Percentiles rank a stretch among this genome's conserved stretches.
Conservation (phyloP, 306 rosid species). For the Malus fusca region DNA sequence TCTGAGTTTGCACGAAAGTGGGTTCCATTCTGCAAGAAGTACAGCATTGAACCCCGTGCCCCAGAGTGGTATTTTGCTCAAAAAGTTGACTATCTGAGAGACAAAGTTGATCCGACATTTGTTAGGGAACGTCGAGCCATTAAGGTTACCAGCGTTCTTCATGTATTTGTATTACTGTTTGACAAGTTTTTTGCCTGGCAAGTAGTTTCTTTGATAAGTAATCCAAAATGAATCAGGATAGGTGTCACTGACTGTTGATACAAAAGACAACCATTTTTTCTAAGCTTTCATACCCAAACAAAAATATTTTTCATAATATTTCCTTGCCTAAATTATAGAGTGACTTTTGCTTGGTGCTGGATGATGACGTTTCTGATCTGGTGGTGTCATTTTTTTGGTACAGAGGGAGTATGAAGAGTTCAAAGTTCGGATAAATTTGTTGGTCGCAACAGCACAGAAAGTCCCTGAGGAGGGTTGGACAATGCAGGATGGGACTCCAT, state of each 20-base stretch:
- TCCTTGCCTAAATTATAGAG: not conserved
- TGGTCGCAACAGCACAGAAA: conserved; percentile 79
- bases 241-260: not conserved
- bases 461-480: conserved; percentile 99
- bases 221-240: not conserved
- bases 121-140: conserved; percentile 81
- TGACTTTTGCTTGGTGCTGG: not conserved
- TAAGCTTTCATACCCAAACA: not conserved
- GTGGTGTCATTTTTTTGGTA: conserved; percentile 18
- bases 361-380: conserved; percentile 6
- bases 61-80: conserved; percentile 90
- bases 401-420: conserved; percentile 94
- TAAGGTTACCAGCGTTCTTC: conserved; percentile 43
- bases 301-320: not conserved
- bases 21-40: conserved; percentile 94
- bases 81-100: conserved; percentile 71
- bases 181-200: not conserved
- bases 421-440: conserved; percentile 70
- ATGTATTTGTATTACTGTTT: not conserved
- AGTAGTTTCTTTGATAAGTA: not conserved
- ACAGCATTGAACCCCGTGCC: conserved; percentile 75
- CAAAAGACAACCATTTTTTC: not conserved
- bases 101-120: conserved; percentile 75
- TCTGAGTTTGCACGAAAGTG: conserved; percentile 93
- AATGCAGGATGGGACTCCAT: conserved; percentile 95